A percentile compares a stretch with the other conserved stretches of the same genome.
Conservation (phyloP, 129 eudicot species). For the Scalesia atractyloides region DNA sequence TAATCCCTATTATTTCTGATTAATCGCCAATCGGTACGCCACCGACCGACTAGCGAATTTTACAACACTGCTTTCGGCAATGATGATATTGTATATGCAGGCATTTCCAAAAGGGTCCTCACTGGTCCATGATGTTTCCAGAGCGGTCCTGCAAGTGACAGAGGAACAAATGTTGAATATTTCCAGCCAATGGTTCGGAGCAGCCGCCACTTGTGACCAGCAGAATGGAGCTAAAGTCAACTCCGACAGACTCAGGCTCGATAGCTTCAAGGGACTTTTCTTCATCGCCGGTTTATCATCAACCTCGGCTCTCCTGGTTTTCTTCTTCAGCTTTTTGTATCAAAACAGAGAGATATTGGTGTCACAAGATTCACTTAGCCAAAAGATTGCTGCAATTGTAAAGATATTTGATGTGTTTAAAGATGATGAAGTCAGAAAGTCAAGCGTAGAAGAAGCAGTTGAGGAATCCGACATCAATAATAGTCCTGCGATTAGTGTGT, state of each 20-base stretch:
- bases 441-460: conserved; percentile 11
- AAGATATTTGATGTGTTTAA: conserved; percentile 21
- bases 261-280: conserved; percentile 23
- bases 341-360: conserved; percentile 7
- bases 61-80: no score
- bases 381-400: conserved; percentile 15
- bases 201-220: conserved; percentile 5
- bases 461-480: background rate
- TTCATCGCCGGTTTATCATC: conserved; percentile 15
- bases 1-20: no score
- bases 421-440: conserved; percentile 5
- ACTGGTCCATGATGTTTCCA: conserved; percentile 12
- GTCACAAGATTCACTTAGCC: conserved; percentile 18
- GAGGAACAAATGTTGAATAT: conserved; percentile 21
- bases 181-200: conserved; percentile 18
- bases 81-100: conserved; percentile 9
- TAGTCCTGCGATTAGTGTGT: conserved; percentile 4
- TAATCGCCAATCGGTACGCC: no score
- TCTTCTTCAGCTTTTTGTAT: conserved; percentile 15
- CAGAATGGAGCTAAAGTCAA: conserved; percentile 5
- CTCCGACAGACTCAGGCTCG: conserved; percentile 5
- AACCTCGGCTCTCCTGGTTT: conserved; percentile 14
- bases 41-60: no score
- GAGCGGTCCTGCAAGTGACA: conserved; percentile 23
- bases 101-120: conserved; percentile 28